phyloP scores from a whole-genome alignment of 2,329 filamentous ascomycete genomes.

The Cryoendolithus antarcticus region DNA sequence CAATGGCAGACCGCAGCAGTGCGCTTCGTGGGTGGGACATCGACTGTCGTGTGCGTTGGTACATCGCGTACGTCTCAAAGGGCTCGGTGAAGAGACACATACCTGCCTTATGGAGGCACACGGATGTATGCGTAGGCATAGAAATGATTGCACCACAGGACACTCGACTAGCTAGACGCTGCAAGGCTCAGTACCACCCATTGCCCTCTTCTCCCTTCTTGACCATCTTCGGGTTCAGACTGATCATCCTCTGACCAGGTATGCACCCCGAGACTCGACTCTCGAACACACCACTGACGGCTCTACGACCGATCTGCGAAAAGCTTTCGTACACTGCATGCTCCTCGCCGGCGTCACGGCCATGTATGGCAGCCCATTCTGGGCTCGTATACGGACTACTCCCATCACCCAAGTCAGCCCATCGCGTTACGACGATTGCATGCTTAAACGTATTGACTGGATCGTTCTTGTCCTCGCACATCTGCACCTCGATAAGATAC shows the following conservation, averaged over 20 bases:
- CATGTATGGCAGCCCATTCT: constrained; percentile 47
- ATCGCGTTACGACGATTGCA: constrained; percentile 47
- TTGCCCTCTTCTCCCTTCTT: constrained; percentile 43
- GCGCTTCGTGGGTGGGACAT: no score
- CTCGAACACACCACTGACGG: constrained; percentile 49
- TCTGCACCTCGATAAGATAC: constrained; percentile 48
- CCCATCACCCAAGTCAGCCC: constrained; percentile 49
- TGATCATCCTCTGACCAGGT: constrained; percentile 46
- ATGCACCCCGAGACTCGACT: constrained; percentile 40
- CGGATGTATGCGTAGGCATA: no score
- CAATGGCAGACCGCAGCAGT: no score
- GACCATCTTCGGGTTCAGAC: constrained; percentile 44
- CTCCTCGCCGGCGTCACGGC: constrained; percentile 17
- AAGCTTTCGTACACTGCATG: constrained; percentile 41
- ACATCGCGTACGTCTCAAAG: no score
- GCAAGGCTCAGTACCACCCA: constrained; percentile 42
- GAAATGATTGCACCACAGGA: no score
- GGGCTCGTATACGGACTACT: constrained; percentile 33
- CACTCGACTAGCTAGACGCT: neutral
- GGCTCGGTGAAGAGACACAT: no score
- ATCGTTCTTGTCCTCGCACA: constrained; percentile 41
- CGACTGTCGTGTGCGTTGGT: no score
- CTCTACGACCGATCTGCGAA: constrained; percentile 37
- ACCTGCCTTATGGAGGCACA: no score
- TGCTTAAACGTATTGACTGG: constrained; percentile 42